Evolutionary conservation across 192 early-diverging fungal species (phyloP), one percentile per base, ranked within the genome.

Genomic region (Coemansia javaensis): DNA sequence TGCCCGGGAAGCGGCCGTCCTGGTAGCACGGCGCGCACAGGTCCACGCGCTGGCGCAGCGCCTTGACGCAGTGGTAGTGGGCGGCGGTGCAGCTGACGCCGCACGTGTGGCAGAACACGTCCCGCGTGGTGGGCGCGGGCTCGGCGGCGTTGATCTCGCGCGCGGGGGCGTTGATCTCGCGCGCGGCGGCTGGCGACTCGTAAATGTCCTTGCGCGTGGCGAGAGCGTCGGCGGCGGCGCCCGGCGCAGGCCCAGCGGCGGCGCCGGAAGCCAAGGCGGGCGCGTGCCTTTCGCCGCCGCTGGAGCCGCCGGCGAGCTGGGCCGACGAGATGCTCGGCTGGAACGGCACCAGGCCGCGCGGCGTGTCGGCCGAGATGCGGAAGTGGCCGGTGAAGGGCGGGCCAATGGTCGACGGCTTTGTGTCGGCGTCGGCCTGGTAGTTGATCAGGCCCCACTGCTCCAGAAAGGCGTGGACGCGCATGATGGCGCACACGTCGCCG

Each of bases 361-460:
- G 92, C 6, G 97, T 94, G 46, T 97, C 93, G 11, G 93, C 94
- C 10, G 89, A 91, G n/a, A 97, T 78, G 25, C 91, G 82, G 77
- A 92, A 99, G 51, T 97, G 92, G n/a, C 93, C 97, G 10, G 90
- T 95, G 47, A 94, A 97, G 1, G 91, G 80, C n/a, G 97, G 94
- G 0, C 90, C 91, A 13, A 97, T 82, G 21, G 77, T 74, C 20
- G 89, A 90, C n/a, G 97, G 97, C 30, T 88, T 77, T 16, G 88
- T 84, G 42, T 94, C 90, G 5, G 93, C 87, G 62, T 99, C 93
- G 44, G 93, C 84, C 80, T 99, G 91, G 68, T 96, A 93, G 72
- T 99, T 99, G 58, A 99, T 90, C 23, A 99, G 75, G 1, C 97
- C 97, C 97, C 97, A 99, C 63, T 99, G 94, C 71, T 99, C 94